Base-by-base conservation (phyloP, 2,329 filamentous ascomycete genomes). In the Pseudogymnoascus sp. region DNA sequence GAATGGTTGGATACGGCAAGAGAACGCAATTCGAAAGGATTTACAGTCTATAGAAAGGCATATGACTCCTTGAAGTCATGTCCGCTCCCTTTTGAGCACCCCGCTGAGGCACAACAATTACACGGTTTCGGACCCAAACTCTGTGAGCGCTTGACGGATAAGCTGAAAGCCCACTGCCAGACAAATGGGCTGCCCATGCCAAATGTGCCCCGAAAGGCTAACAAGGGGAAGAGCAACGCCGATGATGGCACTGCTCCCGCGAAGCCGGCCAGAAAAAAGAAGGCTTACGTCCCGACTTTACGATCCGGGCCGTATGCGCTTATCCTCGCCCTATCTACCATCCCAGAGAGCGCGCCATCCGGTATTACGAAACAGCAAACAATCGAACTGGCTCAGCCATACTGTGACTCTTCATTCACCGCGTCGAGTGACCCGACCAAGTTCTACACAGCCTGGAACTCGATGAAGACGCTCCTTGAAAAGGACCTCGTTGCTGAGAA, bases 401-500 rank as follows among this genome's bases (percentile, higher is more conserved):
- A 89, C 70, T 90, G 86, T 67, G 88, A 92, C 69, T 75, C 86
- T 1, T 91, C 88, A 0, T 91, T 91, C 67, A 87, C 82, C 0
- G 83, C 82, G 0, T 86, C 88, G 0, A 78, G 76, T 39, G 86
- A 90, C 60, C 77, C 87, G 0, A 85, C 80, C 9, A 88, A 85
- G 61, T 89, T 83, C 67, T 89, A 90, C 67, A 93, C 89, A 0
- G 90, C 90, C 0, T 94, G 89, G 89, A 88, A 83, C 68, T 91
- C 89, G 1, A 91, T 93, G 81, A 90, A 89, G 70, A 90, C 87
- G 0, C 75, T 94, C 33, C 66, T 86, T 4, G 79, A 84, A 60
- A 91, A 92, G 69, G 88, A 91, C 62, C 75, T 92, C 3, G 87
- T 92, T 0, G 86, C 85, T 61, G 86, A 89, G 66, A 84, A 83